phyloP scores from a whole-genome alignment of 257 asterid species.

The Fraxinus americana region DNA sequence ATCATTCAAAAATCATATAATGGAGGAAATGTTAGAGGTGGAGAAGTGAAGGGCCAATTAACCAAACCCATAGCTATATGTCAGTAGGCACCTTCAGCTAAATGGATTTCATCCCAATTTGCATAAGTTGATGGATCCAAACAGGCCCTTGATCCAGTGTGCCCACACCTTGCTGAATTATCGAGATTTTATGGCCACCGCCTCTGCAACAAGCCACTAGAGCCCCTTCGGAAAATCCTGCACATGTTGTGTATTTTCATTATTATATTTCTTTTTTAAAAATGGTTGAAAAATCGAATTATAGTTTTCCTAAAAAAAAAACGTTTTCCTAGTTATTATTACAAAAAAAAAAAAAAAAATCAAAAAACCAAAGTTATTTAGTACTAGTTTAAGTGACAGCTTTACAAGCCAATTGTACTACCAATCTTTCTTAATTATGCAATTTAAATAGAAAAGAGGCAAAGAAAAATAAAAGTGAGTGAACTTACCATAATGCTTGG shows the following conservation, averaged over 20 bases:
- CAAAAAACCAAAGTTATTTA: too few species aligned
- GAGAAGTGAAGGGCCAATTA: conserved; percentile 52
- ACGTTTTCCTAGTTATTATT: too few species aligned
- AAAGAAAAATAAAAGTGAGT: not conserved
- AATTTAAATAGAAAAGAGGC: too few species aligned
- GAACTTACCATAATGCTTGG: conserved; percentile 56
- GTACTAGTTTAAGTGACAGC: too few species aligned
- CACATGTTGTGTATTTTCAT: too few species aligned
- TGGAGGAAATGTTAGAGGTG: conserved; percentile 53
- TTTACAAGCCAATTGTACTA: too few species aligned
- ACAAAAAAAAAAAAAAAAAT: too few species aligned
- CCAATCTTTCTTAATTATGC: too few species aligned
- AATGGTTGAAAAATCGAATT: too few species aligned
- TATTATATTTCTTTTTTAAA: too few species aligned
- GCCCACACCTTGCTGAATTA: conserved; percentile 77
- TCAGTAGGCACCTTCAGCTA: conserved; percentile 71
- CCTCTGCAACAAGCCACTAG: conserved; percentile 53
- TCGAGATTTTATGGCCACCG: conserved; percentile 88
- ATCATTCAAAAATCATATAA: conserved; percentile 16
- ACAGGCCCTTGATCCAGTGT: conserved; percentile 63
- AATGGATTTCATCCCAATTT: conserved; percentile 80
- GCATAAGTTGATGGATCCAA: conserved; percentile 39
- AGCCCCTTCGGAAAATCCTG: too few species aligned
- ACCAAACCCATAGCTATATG: conserved; percentile 54
- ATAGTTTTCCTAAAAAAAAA: conserved; percentile 27